Evolutionary conservation across 805 yeast genomes (phyloP), one percentile per base, ranked within the genome.

Genomic region (Barnettozyma californica): DNA sequence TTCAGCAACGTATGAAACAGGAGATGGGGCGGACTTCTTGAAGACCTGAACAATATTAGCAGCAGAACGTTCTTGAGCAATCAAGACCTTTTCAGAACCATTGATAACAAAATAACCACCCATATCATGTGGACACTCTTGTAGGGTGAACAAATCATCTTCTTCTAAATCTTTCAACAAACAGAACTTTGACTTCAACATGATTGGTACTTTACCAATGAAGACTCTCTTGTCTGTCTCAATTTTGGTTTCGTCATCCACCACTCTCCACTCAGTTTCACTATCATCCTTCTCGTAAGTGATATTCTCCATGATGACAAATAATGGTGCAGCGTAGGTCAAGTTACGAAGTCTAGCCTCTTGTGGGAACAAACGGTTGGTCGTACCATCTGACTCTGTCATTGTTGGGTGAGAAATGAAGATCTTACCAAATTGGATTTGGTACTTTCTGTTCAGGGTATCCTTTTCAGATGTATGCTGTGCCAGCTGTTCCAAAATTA

Each of bases 301-400:
- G 56, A 86, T 80, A 69, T 94, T 94, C 60, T 87, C 81, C 87
- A 94, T 92, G 65, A 94, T 98, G 25, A 94, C 97, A 62, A 94
- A 94, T 45, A 94, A 76, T 35, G 98, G 97, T 29, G 97, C 88
- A 5, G 97, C 88, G 66, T 94, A 94, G 0, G 99, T 94, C 70
- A 94, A 76, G 66, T 94, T 94, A 71, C 99, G 83, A 55, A 94
- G 76, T 61, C 99, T 80, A 8, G 99, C 98, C 68, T 94, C 99
- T 70, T 95, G 99, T 10, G 99, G 99, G 64, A 87, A 87, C 83
- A 94, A 82, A 13, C 96, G 95, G 62, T 90, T 92, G n/a, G 98
- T 92, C n/a, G 96, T 90, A 73, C 99, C 99, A 71, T 94, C 99
- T 16, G 98, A 96, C 73, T 94, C 99, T 19, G 98, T 95, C 80